Evolutionary conservation across 192 early-diverging fungal species (phyloP).

Genomic region (Backusella tuberculispora): DNA sequence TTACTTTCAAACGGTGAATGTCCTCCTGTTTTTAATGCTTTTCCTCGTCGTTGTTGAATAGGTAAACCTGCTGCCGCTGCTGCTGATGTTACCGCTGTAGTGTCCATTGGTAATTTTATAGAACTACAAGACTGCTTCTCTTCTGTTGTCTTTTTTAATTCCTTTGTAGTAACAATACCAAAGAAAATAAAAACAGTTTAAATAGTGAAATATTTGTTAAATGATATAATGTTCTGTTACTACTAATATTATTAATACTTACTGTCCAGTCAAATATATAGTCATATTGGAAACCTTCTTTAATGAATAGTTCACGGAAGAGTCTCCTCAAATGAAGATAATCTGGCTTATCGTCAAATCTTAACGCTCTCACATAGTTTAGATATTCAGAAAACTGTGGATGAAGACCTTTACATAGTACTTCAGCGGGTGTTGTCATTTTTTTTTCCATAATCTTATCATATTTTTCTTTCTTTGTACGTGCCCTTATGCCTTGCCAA

Average conservation of each 20-base stretch:
- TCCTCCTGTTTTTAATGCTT: background rate
- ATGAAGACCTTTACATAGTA: conserved; percentile 82
- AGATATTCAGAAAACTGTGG: conserved; percentile 86
- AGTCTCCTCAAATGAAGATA: conserved; percentile 85
- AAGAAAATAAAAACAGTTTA: background rate
- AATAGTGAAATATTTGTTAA: background rate
- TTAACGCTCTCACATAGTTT: conserved; percentile 81
- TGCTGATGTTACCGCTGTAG: background rate
- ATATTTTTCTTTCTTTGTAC: conserved; percentile 91
- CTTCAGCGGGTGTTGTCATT: conserved; percentile 82
- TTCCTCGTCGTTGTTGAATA: background rate
- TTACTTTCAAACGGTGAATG: background rate
- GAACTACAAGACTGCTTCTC: background rate
- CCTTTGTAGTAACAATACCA: background rate
- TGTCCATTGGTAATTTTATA: background rate
- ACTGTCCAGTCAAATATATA: conserved; percentile 93
- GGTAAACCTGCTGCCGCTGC: background rate
- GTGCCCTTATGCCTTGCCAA: conserved; percentile 92
- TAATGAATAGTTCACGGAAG: conserved; percentile 85
- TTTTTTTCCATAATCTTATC: conserved; percentile 95
- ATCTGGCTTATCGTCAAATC: conserved; percentile 92
- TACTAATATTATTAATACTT: conserved; percentile 47
- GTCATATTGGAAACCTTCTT: conserved; percentile 84
- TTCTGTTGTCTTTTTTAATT: background rate
- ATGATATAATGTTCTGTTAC: conserved; percentile 36